Conservation (phyloP, 1,284 basidiomycete species). For the Sparassis latifolia region DNA sequence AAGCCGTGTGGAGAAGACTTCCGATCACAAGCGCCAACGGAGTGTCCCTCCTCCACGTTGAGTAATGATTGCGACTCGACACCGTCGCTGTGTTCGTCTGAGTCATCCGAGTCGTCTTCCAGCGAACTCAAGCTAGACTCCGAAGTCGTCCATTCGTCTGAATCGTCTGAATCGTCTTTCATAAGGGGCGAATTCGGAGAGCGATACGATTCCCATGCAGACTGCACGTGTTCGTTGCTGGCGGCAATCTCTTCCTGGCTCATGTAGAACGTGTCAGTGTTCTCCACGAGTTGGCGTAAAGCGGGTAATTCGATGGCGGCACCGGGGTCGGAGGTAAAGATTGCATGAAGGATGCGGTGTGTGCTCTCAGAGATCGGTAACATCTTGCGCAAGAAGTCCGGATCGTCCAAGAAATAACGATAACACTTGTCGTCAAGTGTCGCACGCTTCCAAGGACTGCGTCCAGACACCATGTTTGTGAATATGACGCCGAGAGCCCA, state of each 20-base stretch:
- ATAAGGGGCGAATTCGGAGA: not conserved
- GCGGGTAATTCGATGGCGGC: conserved; percentile 50
- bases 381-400: conserved; percentile 58
- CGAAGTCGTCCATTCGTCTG: too few relatives aligned
- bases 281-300: conserved; percentile 35
- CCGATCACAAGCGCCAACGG: not conserved
- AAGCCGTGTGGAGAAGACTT: too few relatives aligned
- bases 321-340: conserved; percentile 48
- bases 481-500: conserved; percentile 27
- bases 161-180: too few relatives aligned
- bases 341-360: conserved; percentile 49
- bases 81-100: not conserved
- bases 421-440: conserved; percentile 71
- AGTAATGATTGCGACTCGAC: not conserved
- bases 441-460: conserved; percentile 86
- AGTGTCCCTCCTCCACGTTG: not conserved
- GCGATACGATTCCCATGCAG: conserved; percentile 7
- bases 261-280: conserved; percentile 25
- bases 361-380: conserved; percentile 66
- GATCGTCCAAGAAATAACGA: conserved; percentile 35
- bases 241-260: conserved; percentile 12
- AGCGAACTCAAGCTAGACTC: not conserved
- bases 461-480: conserved; percentile 77
- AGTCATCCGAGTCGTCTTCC: conserved; percentile 1
- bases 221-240: conserved; percentile 4